phyloP scores from a whole-genome alignment of 176 grass and related monocot species.

The Miscanthus lutarioriparius region DNA sequence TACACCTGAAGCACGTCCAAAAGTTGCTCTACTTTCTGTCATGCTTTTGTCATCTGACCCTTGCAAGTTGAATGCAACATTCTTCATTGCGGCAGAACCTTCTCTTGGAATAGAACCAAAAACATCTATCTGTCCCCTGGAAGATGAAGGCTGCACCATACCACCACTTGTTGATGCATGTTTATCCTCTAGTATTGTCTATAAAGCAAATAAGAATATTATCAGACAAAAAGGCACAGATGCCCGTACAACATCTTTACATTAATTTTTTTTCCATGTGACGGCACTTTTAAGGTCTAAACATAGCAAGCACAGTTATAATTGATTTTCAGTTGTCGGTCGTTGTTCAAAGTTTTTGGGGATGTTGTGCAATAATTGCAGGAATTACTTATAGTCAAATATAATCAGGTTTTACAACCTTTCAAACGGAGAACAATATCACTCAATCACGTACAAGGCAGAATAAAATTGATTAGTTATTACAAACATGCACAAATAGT shows the following conservation, averaged over 20 bases:
- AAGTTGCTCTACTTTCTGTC: constrained; percentile 24
- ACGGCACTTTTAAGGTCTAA: constrained; percentile 21
- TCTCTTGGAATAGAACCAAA: constrained; percentile 28
- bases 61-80: constrained; percentile 22
- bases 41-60: constrained; percentile 32
- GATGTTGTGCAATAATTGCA: constrained; percentile 12
- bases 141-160: constrained; percentile 32
- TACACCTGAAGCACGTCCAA: constrained; percentile 19
- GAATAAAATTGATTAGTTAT: constrained; percentile 11
- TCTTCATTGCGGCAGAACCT: constrained; percentile 4
- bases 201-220: constrained; percentile 21
- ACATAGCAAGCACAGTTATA: constrained; percentile 11
- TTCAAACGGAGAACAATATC: background rate
- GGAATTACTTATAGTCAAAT: background rate
- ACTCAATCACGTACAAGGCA: background rate
- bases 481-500: constrained; percentile 10
- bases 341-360: constrained; percentile 13
- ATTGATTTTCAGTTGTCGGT: constrained; percentile 15
- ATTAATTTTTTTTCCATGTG: background rate
- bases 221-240: constrained; percentile 22
- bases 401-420: constrained; percentile 27
- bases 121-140: constrained; percentile 6
- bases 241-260: background rate
- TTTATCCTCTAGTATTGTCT: constrained; percentile 41
- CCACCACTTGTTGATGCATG: background rate